Conservation (phyloP, 805 yeast genomes). For the Wickerhamiella lipophila region DNA sequence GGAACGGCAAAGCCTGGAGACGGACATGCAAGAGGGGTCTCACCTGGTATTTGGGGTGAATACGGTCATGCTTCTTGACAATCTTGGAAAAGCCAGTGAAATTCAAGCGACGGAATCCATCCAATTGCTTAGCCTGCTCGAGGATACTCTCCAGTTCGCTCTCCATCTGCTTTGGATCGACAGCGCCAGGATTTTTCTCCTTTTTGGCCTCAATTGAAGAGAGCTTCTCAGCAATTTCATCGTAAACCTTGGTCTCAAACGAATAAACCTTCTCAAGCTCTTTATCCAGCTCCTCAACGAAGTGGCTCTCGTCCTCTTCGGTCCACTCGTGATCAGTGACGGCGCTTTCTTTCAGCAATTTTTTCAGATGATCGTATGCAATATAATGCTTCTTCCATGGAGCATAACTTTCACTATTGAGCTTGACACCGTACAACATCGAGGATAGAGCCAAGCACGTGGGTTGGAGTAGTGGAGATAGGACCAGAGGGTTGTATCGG, state of each 20-base stretch:
- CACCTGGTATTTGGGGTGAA: slow-evolving; percentile 80
- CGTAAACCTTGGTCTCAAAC: slow-evolving; percentile 63
- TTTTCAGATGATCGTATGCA: slow-evolving; percentile 78
- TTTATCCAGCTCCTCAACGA: slow-evolving; percentile 59
- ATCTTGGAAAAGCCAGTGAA: slow-evolving; percentile 91
- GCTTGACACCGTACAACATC: slow-evolving; percentile 80
- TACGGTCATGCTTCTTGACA: slow-evolving; percentile 89
- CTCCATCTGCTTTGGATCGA: slow-evolving; percentile 50
- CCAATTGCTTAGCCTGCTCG: slow-evolving; percentile 68
- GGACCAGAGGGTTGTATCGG: neutral
- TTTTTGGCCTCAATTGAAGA: slow-evolving; percentile 50
- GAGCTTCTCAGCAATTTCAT: slow-evolving; percentile 52
- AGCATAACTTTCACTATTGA: slow-evolving; percentile 66
- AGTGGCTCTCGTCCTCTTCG: slow-evolving; percentile 68
- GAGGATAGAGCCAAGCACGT: neutral
- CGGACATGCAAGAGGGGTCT: slow-evolving; percentile 81
- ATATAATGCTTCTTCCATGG: slow-evolving; percentile 92
- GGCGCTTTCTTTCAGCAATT: slow-evolving; percentile 50
- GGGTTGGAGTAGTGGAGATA: neutral
- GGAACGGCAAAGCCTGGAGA: slow-evolving; percentile 76
- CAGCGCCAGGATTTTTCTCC: slow-evolving; percentile 28
- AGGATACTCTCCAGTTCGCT: slow-evolving; percentile 59
- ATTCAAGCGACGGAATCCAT: slow-evolving; percentile 79
- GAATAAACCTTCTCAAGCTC: slow-evolving; percentile 89
- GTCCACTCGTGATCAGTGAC: slow-evolving; percentile 44